These are phyloP conservation scores for Phytophthora citricola DNA, from an alignment of 352 stramenopile species.

Conservation along the genomic window DNA sequence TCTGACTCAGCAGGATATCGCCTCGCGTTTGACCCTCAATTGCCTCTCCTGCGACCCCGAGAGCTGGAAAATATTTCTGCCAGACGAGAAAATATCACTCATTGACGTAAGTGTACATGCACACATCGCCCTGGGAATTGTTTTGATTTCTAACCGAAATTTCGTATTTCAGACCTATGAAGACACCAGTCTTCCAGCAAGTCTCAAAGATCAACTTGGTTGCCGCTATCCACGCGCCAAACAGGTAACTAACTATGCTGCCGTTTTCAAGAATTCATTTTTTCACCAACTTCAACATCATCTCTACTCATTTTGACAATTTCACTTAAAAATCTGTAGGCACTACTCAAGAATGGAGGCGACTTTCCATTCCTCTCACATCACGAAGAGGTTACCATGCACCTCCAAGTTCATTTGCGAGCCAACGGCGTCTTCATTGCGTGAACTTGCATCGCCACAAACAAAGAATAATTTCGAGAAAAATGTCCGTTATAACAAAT, in stretches of 20 bases:
- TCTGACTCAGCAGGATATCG: slow-evolving; percentile 72
- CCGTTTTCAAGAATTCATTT: not conserved
- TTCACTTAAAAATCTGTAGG: slow-evolving; percentile 33
- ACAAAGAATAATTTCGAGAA: not conserved
- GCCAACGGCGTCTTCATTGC: slow-evolving; percentile 56
- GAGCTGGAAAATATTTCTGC: slow-evolving; percentile 54
- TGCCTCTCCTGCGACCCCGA: slow-evolving; percentile 54
- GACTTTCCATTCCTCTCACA: slow-evolving; percentile 82
- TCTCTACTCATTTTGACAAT: not conserved
- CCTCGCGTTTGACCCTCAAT: slow-evolving; percentile 68
- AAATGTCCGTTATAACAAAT: slow-evolving; percentile 21
- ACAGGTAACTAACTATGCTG: slow-evolving; percentile 29
- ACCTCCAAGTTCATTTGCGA: slow-evolving; percentile 77
- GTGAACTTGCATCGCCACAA: slow-evolving; percentile 16
- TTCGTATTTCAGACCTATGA: slow-evolving; percentile 52
- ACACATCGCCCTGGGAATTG: not conserved
- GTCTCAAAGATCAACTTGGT: slow-evolving; percentile 49
- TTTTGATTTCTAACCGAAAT: not conserved
- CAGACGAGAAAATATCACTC: slow-evolving; percentile 63
- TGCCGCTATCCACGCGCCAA: slow-evolving; percentile 62
- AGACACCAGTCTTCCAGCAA: slow-evolving; percentile 52
- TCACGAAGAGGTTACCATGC: slow-evolving; percentile 76
- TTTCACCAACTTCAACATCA: slow-evolving; percentile 3
- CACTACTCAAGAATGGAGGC: slow-evolving; percentile 68
- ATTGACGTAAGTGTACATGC: slow-evolving; percentile 52